phyloP scores from a whole-genome alignment of 768 basidiomycete genomes.

The Tricholoma sp. region DNA sequence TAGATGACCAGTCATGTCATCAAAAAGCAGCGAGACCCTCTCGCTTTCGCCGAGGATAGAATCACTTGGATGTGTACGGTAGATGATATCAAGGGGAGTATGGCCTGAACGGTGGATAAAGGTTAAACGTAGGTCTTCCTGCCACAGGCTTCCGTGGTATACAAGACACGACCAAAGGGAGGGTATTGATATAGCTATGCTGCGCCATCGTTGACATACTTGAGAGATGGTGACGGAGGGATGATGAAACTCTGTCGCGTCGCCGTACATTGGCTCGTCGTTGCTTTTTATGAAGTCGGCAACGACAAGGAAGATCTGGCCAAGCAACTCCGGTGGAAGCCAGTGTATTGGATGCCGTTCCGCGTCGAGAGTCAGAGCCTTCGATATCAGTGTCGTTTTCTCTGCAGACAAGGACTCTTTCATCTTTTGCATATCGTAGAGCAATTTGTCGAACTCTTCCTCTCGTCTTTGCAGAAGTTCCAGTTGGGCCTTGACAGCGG shows the following conservation, averaged over 20 bases:
- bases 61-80: neutral
- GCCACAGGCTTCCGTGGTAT: conserved; percentile 22
- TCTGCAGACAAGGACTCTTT: conserved; percentile 31
- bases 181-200: conserved; percentile 36
- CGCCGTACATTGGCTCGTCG: conserved; percentile 17
- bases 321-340: conserved; percentile 45
- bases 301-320: conserved; percentile 34
- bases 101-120: conserved; percentile 14
- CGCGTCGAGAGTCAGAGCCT: conserved; percentile 27
- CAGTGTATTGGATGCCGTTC: conserved; percentile 43
- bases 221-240: conserved; percentile 40
- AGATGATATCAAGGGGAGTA: conserved; percentile 5
- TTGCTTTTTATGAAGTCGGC: conserved; percentile 21
- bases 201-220: conserved; percentile 47
- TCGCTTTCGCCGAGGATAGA: neutral
- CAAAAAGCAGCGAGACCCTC: neutral
- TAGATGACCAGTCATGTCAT: neutral
- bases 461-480: conserved; percentile 31
- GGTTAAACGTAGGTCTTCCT: conserved; percentile 8
- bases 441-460: conserved; percentile 33
- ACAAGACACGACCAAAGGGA: conserved; percentile 40
- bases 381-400: conserved; percentile 23
- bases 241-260: conserved; percentile 16
- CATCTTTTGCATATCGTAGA: conserved; percentile 35
- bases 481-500: conserved; percentile 33